phyloP scores from a whole-genome alignment of 2,329 filamentous ascomycete genomes.

The Conoideocrella luteorostrata region DNA sequence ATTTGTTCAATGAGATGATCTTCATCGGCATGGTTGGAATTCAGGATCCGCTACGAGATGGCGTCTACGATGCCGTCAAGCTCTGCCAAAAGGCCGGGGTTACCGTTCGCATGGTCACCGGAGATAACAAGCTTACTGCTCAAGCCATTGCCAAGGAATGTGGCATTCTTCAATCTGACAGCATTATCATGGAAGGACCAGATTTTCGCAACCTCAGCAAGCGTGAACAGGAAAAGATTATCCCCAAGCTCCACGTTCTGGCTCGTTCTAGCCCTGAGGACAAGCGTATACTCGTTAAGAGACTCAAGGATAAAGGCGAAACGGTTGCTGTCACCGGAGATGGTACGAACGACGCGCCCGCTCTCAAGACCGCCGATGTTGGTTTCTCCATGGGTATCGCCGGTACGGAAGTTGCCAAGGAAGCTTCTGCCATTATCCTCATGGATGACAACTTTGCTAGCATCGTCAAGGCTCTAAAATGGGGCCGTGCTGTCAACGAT shows the following conservation, averaged over 20 bases:
- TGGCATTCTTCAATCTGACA: slow-evolving; percentile 63
- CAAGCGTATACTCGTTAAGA: slow-evolving; percentile 66
- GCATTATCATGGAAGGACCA: slow-evolving; percentile 71
- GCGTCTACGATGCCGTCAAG: slow-evolving; percentile 66
- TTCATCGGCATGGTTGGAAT: slow-evolving; percentile 70
- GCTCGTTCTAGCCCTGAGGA: slow-evolving; percentile 71
- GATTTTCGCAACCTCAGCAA: slow-evolving; percentile 67
- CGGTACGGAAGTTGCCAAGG: slow-evolving; percentile 78
- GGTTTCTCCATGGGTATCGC: slow-evolving; percentile 83
- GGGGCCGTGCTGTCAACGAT: slow-evolving; percentile 73
- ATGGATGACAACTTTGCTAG: slow-evolving; percentile 86
- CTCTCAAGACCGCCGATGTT: slow-evolving; percentile 73
- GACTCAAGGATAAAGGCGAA: slow-evolving; percentile 65
- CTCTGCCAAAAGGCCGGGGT: slow-evolving; percentile 72
- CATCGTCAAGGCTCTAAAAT: slow-evolving; percentile 78
- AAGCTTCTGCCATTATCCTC: slow-evolving; percentile 77
- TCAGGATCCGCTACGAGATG: slow-evolving; percentile 70
- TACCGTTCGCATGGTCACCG: slow-evolving; percentile 78
- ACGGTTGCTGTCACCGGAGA: slow-evolving; percentile 80
- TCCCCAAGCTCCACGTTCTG: slow-evolving; percentile 64
- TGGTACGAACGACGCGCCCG: slow-evolving; percentile 77
- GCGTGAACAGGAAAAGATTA: slow-evolving; percentile 58
- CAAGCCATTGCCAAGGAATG: slow-evolving; percentile 74
- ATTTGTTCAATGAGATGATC: slow-evolving; percentile 60
- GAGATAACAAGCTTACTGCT: slow-evolving; percentile 74